Base-by-base conservation (phyloP, 495 filamentous ascomycete species). In the Copromyces sp. region DNA sequence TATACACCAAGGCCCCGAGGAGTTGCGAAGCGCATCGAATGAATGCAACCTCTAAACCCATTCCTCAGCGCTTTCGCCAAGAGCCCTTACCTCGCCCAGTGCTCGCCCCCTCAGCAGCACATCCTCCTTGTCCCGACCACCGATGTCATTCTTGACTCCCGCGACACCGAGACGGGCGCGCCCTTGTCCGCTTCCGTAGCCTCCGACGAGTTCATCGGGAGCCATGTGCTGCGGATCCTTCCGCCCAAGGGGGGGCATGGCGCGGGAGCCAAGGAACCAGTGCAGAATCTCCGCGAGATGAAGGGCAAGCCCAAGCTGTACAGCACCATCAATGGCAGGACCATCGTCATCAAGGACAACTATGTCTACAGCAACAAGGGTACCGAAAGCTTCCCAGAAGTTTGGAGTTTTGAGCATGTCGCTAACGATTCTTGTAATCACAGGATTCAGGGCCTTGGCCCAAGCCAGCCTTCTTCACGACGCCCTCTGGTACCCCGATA, bases 11-110 rank as follows among this genome's bases (percentile, higher is more conserved):
- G 37, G 73, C 39, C 73, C 70, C 74, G 74, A 73, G 72, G 74
- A 74, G 75, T 71, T 70, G 73, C 75, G 73, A 45, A 70, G 45
- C 76, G 72, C 75, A 77, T 78, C 75, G 80, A 81, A 77, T 82
- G 95, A 93, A 98, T 98, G 95, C 95, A 94, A 90, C 93, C 95
- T 85, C 89, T 98, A 90, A 99, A 98, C 83, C 95, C 96, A 80
- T 97, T 97, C 83, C 88, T 99, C 79, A 90, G 92, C 86, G 93
- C 96, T 85, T 98, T 98, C 91, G 97, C 97, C 88, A 92, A 93
- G 85, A 98, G 93, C 87, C 88, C 92, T 80, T 88, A 97, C 77
- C 94, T 93, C 72, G 85, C 92, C 80, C 96, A 98, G 89, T 98
- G 96, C 87, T 88, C 91, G 78, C 95, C 95, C 68, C 88, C 94